A percentile compares a stretch with the other conserved stretches of the same genome.
Evolutionary conservation across 495 filamentous ascomycete genomes (phyloP).

Genomic region (Thermothielavioides terrestris): DNA sequence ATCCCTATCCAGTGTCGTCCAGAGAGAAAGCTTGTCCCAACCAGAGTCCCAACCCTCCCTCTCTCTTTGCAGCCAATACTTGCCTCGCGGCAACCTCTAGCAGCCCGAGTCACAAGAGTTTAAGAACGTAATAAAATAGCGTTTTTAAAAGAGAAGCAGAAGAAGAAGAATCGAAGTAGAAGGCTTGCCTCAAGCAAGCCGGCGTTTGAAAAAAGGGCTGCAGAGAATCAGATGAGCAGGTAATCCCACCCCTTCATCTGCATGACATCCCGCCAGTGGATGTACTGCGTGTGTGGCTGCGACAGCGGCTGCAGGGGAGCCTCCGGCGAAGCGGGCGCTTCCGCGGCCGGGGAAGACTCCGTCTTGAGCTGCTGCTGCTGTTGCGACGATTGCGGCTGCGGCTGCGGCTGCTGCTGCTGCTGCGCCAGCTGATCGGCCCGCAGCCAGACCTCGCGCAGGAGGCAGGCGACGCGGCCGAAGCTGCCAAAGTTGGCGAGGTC

Average conservation of each 20-base stretch:
- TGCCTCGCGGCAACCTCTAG: constrained; percentile 24
- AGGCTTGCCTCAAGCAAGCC: constrained; percentile 14
- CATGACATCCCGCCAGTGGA: constrained; percentile 96
- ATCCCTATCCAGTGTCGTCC: constrained; percentile 12
- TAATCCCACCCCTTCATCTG: constrained; percentile 84
- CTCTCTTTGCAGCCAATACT: constrained; percentile 2
- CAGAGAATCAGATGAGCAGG: constrained; percentile 83
- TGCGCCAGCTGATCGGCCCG: constrained; percentile 46
- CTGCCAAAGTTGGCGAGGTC: constrained; percentile 67
- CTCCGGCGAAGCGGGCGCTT: constrained; percentile 21
- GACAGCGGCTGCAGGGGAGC: constrained; percentile 34
- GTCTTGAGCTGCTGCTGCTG: constrained; percentile 7
- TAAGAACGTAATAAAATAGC: background rate
- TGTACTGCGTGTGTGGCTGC: constrained; percentile 33
- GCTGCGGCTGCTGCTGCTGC: background rate
- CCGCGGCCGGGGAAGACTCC: constrained; percentile 33
- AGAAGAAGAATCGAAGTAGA: constrained; percentile 1
- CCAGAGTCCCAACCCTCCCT: background rate
- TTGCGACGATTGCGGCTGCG: constrained; percentile 28
- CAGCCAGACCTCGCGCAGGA: constrained; percentile 78
- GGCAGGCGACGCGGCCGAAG: constrained; percentile 71
- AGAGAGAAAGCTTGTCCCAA: background rate
- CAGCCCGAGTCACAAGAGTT: constrained; percentile 2
- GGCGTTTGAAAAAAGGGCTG: too few species aligned
- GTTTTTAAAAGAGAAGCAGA: constrained; percentile 3